A percentile compares a stretch with the other conserved stretches of the same genome.
phyloP scores from a whole-genome alignment of 768 basidiomycete genomes.

The Plicaturopsis crispa region DNA sequence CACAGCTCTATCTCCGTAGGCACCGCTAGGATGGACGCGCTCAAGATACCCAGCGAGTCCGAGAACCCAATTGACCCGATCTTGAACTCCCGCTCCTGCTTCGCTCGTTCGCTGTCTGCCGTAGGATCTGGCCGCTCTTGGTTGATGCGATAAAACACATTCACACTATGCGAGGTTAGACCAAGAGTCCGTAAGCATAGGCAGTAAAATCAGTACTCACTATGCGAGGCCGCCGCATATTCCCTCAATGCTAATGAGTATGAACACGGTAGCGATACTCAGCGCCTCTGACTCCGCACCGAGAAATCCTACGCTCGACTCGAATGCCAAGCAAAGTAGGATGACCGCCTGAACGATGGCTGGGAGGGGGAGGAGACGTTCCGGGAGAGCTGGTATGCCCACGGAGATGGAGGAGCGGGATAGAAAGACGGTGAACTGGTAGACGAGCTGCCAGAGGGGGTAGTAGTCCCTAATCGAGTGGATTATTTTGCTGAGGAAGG shows the following conservation, averaged over 20 bases:
- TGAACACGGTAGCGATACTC: constrained; percentile 59
- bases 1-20: constrained; percentile 78
- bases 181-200: constrained; percentile 3
- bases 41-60: constrained; percentile 67
- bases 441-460: constrained; percentile 90
- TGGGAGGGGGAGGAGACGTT: constrained; percentile 61
- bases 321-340: constrained; percentile 51
- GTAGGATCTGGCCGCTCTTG: constrained; percentile 53
- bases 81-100: constrained; percentile 81
- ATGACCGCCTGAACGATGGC: constrained; percentile 67
- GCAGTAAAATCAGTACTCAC: constrained; percentile 37
- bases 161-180: constrained; percentile 46
- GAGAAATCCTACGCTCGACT: constrained; percentile 57
- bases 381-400: constrained; percentile 73
- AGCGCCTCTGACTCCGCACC: constrained; percentile 19
- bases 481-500: constrained; percentile 69
- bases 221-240: constrained; percentile 91
- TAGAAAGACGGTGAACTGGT: constrained; percentile 87
- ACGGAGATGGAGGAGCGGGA: constrained; percentile 88
- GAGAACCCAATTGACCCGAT: constrained; percentile 87
- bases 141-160: constrained; percentile 79
- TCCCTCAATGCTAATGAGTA: constrained; percentile 82
- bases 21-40: constrained; percentile 59
- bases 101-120: constrained; percentile 46
- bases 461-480: constrained; percentile 88